phyloP scores from a whole-genome alignment of 2,329 filamentous ascomycete genomes.

The Ophiostoma himal-ulmi region DNA sequence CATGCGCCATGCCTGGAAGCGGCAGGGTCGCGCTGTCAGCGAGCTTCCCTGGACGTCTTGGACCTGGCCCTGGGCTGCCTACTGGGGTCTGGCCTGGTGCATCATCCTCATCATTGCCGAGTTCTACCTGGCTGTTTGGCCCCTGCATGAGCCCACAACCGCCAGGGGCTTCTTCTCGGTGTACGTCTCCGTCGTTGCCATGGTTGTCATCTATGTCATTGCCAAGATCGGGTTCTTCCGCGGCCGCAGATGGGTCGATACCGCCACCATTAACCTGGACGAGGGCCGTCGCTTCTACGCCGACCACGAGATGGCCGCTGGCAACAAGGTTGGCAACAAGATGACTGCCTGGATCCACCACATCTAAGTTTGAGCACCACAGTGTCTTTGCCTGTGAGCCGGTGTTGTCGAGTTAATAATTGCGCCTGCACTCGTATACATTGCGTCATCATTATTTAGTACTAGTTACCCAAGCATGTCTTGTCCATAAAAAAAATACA shows the following conservation, averaged over 20 bases:
- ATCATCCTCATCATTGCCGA: slow-evolving; percentile 16
- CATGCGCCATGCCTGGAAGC: slow-evolving; percentile 12
- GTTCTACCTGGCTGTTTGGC: slow-evolving; percentile 14
- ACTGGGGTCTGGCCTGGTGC: slow-evolving; percentile 20
- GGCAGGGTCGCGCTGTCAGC: neutral
- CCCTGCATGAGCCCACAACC: neutral
- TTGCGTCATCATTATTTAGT: neutral
- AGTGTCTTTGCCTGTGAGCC: neutral
- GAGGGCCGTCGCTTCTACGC: slow-evolving; percentile 14
- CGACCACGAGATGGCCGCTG: slow-evolving; percentile 6
- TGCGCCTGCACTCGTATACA: neutral
- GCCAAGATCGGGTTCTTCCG: slow-evolving; percentile 9
- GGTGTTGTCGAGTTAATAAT: neutral
- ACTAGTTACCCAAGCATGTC: neutral
- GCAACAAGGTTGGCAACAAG: neutral
- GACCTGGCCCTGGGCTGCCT: slow-evolving; percentile 22
- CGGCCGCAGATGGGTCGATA: slow-evolving; percentile 14
- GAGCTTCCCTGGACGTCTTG: slow-evolving; percentile 14
- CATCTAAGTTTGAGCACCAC: neutral
- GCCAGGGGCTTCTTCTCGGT: slow-evolving; percentile 13
- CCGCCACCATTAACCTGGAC: slow-evolving; percentile 9
- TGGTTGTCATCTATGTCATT: slow-evolving; percentile 15
- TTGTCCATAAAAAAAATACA: neutral
- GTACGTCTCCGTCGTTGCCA: slow-evolving; percentile 21
- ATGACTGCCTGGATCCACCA: slow-evolving; percentile 14